These are phyloP conservation scores for Phyllosticta citriasiana DNA, from an alignment of 2,329 filamentous ascomycete species.

Conservation along the genomic window DNA sequence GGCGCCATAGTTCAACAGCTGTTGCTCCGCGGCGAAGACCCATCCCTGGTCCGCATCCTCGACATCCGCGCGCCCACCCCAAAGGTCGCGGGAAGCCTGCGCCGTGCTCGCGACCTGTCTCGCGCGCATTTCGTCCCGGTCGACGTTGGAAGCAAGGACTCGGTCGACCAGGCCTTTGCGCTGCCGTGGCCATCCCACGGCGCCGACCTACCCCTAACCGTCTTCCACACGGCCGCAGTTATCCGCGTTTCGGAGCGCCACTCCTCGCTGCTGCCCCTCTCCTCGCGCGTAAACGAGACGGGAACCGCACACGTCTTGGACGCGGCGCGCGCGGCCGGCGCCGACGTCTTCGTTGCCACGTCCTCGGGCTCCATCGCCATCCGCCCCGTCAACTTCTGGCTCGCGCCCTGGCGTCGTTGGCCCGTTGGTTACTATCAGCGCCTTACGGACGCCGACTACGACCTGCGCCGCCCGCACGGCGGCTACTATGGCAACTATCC, in stretches of 20 bases:
- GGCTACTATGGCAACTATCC: conserved; percentile 41
- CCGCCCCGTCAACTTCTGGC: conserved; percentile 33
- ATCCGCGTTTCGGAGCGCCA: conserved; percentile 44
- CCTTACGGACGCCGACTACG: conserved; percentile 25
- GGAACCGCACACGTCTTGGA: conserved; percentile 42
- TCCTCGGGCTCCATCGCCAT: conserved; percentile 42
- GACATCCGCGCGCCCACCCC: conserved; percentile 34
- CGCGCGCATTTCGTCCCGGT: conserved; percentile 37
- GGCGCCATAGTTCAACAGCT: conserved; percentile 46
- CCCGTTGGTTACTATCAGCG: conserved; percentile 37
- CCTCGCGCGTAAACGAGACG: conserved; percentile 40
- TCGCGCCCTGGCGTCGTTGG: conserved; percentile 33
- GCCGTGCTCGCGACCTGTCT: conserved; percentile 27
- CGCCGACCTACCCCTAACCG: conserved; percentile 40
- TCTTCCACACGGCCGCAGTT: conserved; percentile 48
- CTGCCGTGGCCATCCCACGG: conserved; percentile 37
- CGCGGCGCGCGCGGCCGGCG: conserved; percentile 37
- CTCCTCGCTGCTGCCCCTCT: conserved; percentile 35
- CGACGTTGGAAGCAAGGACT: conserved; percentile 40
- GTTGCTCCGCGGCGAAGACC: conserved; percentile 41
- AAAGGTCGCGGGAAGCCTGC: conserved; percentile 30
- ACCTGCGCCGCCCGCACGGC: conserved; percentile 30
- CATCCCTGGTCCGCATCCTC: conserved; percentile 43
- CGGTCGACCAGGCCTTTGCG: conserved; percentile 38
- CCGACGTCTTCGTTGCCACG: conserved; percentile 43